phyloP scores from a whole-genome alignment of 1,139 yeast species.

The Magnusiomyces sp. region DNA sequence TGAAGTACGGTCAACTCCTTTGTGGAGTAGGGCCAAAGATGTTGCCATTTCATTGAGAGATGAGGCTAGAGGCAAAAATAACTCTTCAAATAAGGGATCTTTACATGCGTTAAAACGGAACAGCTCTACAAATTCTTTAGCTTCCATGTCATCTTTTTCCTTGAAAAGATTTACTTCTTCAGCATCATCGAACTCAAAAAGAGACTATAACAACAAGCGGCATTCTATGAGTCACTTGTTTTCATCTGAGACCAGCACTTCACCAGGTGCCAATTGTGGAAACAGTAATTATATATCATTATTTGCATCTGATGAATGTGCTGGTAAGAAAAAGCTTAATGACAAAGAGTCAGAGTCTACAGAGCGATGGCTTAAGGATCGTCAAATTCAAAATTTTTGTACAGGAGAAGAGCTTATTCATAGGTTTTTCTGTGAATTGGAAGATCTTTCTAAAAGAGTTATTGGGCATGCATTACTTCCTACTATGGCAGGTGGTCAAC shows the following conservation, averaged over 20 bases:
- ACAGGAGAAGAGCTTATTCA: conserved; percentile 33
- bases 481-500: conserved; percentile 22
- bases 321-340: conserved; percentile 28
- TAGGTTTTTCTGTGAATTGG: conserved; percentile 32
- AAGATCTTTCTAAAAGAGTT: conserved; percentile 27
- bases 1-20: conserved; percentile 26
- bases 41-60: conserved; percentile 20
- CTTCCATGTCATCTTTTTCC: conserved; percentile 19
- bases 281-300: conserved; percentile 17
- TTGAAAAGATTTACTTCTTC: conserved; percentile 24
- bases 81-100: background rate
- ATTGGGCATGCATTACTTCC: conserved; percentile 28
- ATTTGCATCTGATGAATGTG: conserved; percentile 28
- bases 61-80: conserved; percentile 4
- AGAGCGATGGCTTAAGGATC: conserved; percentile 27
- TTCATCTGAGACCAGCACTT: conserved; percentile 6
- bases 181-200: conserved; percentile 13
- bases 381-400: conserved; percentile 30
- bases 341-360: conserved; percentile 33
- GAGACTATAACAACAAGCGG: conserved; percentile 24
- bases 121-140: conserved; percentile 10
- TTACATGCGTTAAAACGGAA: conserved; percentile 11
- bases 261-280: conserved; percentile 7
- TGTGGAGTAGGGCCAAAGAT: conserved; percentile 28
- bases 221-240: conserved; percentile 24